phyloP scores from a whole-genome alignment of 148 eudicot genomes.

The Diospyros lotus region DNA sequence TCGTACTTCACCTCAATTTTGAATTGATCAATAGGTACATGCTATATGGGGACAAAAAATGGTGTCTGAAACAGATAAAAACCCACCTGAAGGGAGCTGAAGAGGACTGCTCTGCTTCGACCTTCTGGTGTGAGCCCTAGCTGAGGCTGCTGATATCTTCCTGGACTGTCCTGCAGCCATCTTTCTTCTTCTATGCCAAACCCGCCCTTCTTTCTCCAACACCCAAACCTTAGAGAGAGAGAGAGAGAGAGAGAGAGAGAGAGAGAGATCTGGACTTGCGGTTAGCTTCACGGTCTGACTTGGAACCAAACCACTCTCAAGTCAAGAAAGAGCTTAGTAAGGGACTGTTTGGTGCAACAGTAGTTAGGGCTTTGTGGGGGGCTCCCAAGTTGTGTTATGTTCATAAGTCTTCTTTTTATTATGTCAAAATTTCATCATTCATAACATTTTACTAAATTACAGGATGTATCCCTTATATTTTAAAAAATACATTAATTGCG shows the following conservation, averaged over 20 bases:
- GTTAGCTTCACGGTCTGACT: too few species aligned
- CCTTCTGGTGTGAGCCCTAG: constrained; percentile 63
- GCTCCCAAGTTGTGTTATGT: too few species aligned
- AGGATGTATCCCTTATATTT: too few species aligned
- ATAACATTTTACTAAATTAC: too few species aligned
- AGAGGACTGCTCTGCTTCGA: constrained; percentile 30
- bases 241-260: neutral
- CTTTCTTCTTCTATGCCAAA: constrained; percentile 7
- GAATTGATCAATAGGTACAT: neutral
- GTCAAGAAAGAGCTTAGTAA: too few species aligned
- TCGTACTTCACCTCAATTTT: neutral
- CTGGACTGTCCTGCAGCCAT: constrained; percentile 33
- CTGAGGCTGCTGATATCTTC: constrained; percentile 60
- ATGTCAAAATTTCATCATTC: too few species aligned
- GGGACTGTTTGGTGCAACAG: neutral
- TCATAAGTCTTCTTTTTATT: too few species aligned
- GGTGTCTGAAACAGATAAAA: neutral
- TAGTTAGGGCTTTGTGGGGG: too few species aligned
- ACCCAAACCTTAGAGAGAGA: neutral
- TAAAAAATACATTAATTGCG: too few species aligned
- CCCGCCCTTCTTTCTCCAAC: too few species aligned
- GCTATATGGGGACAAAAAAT: neutral
- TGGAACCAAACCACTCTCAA: too few species aligned
- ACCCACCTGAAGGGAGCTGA: constrained; percentile 31
- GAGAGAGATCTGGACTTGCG: constrained; percentile 8